Percentiles rank a stretch among this genome's conserved stretches.
Evolutionary conservation across 176 grass and related monocot genomes (phyloP).

Genomic region (Aegilops speltoides): DNA sequence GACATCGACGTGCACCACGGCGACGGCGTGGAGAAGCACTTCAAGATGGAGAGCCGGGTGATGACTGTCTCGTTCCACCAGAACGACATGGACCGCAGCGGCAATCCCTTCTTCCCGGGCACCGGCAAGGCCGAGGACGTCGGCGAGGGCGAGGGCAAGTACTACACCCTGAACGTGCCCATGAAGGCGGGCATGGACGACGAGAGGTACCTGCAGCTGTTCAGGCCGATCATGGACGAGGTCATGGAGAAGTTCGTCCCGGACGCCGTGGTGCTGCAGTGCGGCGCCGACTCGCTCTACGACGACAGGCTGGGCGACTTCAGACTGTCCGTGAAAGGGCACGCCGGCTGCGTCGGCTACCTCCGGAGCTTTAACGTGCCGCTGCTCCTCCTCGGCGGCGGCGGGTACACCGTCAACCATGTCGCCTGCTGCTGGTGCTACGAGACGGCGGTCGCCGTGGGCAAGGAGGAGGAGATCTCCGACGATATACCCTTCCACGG

Average conservation of each 20-base stretch:
- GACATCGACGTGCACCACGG: conserved; percentile 96
- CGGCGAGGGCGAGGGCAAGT: conserved; percentile 16
- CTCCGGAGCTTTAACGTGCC: conserved; percentile 29
- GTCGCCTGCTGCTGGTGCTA: conserved; percentile 86
- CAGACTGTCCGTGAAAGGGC: conserved; percentile 61
- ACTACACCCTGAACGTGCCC: conserved; percentile 62
- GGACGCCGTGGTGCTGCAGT: conserved; percentile 41
- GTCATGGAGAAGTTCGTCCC: conserved; percentile 7
- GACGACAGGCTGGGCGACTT: conserved; percentile 49
- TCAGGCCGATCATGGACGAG: background rate
- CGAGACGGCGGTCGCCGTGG: conserved; percentile 39
- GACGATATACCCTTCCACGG: conserved; percentile 27
- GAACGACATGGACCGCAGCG: background rate
- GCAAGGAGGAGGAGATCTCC: conserved; percentile 42
- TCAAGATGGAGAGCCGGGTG: conserved; percentile 40
- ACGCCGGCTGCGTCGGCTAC: conserved; percentile 26
- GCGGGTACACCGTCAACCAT: conserved; percentile 77
- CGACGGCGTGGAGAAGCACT: conserved; percentile 62
- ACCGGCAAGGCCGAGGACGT: conserved; percentile 30
- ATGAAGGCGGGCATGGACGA: conserved; percentile 58
- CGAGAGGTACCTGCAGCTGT: conserved; percentile 10
- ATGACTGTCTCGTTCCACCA: conserved; percentile 81
- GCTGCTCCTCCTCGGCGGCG: conserved; percentile 75
- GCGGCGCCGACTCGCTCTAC: conserved; percentile 41
- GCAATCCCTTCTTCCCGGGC: conserved; percentile 34